phyloP scores from a whole-genome alignment of 1,139 yeast genomes.

The Chernovozyma sophiae-reginae region DNA sequence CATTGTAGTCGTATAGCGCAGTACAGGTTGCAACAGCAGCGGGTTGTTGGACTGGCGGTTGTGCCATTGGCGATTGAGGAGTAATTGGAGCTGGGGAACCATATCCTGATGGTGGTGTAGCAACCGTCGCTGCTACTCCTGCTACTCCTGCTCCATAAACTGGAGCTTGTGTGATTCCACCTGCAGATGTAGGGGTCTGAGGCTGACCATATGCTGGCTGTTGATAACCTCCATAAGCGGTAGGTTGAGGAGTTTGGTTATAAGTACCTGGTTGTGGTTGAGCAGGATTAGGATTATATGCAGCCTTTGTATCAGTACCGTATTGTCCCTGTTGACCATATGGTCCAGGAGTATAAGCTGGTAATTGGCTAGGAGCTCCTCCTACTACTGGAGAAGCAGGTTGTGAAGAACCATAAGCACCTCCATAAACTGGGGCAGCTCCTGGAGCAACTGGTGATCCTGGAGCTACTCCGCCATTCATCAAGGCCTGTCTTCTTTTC shows the following conservation, averaged over 20 bases:
- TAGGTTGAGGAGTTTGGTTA: conserved; percentile 13
- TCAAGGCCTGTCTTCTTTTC: conserved; percentile 62
- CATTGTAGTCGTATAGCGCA: conserved; percentile 72
- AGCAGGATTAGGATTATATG: conserved; percentile 4
- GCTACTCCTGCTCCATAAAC: conserved; percentile 14
- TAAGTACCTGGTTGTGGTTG: no score
- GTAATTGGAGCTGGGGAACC: conserved; percentile 9
- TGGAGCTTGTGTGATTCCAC: conserved; percentile 4
- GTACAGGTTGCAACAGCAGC: conserved; percentile 58
- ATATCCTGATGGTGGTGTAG: conserved; percentile 17
- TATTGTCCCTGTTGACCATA: conserved; percentile 4
- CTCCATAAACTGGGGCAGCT: conserved; percentile 19
- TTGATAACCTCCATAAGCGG: conserved; percentile 10
- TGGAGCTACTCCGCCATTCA: conserved; percentile 27
- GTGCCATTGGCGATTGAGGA: conserved; percentile 1
- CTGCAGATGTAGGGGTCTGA: conserved; percentile 8
- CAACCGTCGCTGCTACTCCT: conserved; percentile 1
- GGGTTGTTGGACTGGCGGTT: conserved; percentile 30
- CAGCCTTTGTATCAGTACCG: conserved; percentile 7
- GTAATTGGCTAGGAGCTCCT: conserved; percentile 1
- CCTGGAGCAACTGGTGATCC: conserved; percentile 30
- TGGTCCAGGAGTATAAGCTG: conserved; percentile 3
- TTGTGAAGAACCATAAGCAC: conserved; percentile 12
- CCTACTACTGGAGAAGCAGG: conserved; percentile 6
- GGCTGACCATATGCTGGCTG: conserved; percentile 6